phyloP scores from a whole-genome alignment of 2,329 filamentous ascomycete genomes.

The Curvularia verruculosa region DNA sequence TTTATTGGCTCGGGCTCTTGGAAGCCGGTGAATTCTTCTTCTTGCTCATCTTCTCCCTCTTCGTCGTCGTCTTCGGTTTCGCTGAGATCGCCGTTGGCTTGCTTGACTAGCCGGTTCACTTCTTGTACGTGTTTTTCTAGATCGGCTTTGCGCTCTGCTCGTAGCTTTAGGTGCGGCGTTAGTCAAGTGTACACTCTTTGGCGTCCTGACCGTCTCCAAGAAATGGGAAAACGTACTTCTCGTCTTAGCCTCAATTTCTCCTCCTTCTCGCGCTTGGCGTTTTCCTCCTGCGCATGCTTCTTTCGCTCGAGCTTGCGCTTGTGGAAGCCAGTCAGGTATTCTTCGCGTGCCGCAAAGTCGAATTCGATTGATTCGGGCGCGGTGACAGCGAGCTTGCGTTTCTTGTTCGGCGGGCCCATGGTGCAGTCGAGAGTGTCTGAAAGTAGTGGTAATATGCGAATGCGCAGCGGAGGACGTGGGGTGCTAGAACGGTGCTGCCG shows the following conservation, averaged over 20 bases:
- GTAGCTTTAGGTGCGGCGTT: slow-evolving; percentile 62
- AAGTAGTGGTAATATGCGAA: background rate
- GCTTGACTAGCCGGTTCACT: slow-evolving; percentile 72
- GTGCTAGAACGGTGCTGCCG: slow-evolving; percentile 8
- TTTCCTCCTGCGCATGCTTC: slow-evolving; percentile 83
- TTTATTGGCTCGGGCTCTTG: slow-evolving; percentile 66
- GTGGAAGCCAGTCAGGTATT: slow-evolving; percentile 94
- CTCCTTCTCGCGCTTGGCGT: slow-evolving; percentile 75
- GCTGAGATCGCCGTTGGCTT: slow-evolving; percentile 57
- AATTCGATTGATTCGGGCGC: slow-evolving; percentile 82
- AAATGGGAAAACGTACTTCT: slow-evolving; percentile 64
- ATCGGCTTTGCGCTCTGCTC: slow-evolving; percentile 81
- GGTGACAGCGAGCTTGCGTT: slow-evolving; percentile 46
- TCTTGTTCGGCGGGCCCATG: slow-evolving; percentile 39
- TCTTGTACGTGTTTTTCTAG: slow-evolving; percentile 81
- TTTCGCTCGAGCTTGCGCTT: slow-evolving; percentile 89
- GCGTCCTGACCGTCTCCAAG: background rate
- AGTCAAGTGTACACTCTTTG: background rate
- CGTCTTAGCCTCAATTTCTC: slow-evolving; percentile 76
- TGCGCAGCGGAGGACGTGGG: background rate
- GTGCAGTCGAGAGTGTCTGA: background rate
- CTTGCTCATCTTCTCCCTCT: slow-evolving; percentile 62
- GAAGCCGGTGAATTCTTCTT: slow-evolving; percentile 54
- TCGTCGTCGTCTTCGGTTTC: slow-evolving; percentile 40
- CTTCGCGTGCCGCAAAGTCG: slow-evolving; percentile 76